Conservation (phyloP, 805 yeast species). For the Pachysolen tannophilus region DNA sequence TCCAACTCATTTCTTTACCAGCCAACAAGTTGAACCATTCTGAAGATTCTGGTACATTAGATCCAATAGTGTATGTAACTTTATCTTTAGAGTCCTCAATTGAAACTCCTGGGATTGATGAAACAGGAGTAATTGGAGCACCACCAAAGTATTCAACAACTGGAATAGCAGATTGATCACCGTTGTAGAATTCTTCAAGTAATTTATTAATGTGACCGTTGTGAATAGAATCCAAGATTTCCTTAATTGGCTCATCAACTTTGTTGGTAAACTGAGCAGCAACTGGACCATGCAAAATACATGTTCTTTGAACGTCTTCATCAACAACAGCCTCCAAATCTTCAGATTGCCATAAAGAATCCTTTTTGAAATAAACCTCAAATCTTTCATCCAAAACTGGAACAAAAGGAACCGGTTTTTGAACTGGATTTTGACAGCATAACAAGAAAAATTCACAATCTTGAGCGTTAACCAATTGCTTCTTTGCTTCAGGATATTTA, state of each 20-base stretch:
- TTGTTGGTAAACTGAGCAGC: constrained; percentile 86
- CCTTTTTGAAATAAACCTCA: constrained; percentile 96
- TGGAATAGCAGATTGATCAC: constrained; percentile 70
- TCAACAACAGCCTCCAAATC: constrained; percentile 93
- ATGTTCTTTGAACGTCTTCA: constrained; percentile 96
- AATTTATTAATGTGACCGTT: constrained; percentile 77
- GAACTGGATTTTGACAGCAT: constrained; percentile 72
- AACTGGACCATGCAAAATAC: constrained; percentile 97
- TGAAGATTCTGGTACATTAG: constrained; percentile 24
- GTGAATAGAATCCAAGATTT: constrained; percentile 81
- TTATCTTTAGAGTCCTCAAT: constrained; percentile 22
- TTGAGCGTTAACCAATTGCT: constrained; percentile 87
- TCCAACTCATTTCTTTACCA: constrained; percentile 76
- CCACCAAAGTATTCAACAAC: constrained; percentile 86
- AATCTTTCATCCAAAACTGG: constrained; percentile 93
- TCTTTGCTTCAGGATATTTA: constrained; percentile 65
- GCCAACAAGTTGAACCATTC: constrained; percentile 80
- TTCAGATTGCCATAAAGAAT: constrained; percentile 98
- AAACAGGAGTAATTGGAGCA: constrained; percentile 23
- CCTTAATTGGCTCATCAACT: constrained; percentile 89
- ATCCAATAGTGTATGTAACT: constrained; percentile 30
- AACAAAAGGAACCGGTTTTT: constrained; percentile 97
- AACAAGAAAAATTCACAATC: constrained; percentile 90
- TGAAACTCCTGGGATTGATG: constrained; percentile 27
- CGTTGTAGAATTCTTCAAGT: constrained; percentile 60